Base-by-base conservation (phyloP, 208 protist genomes). In the Acanthamoeba castellanii region DNA sequence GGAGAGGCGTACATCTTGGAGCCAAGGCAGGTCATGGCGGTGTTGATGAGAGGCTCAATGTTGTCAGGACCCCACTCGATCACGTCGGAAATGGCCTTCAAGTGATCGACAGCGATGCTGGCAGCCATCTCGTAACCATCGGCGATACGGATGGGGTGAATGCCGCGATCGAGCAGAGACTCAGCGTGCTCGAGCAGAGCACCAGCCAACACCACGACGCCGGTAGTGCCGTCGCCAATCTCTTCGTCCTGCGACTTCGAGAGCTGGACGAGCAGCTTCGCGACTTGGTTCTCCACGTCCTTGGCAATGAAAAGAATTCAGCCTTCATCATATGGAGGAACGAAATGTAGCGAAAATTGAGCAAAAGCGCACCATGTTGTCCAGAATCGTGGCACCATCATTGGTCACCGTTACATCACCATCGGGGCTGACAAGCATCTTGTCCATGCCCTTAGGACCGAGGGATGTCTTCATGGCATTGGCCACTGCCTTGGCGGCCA, bases 201-300 rank as follows among this genome's bases (percentile, higher is more conserved):
- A 74, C 99, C 99, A 32, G 99, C 99, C 32, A 99, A 98, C 91
- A 99, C 99, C 2, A 99, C 99, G 52, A 99, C 99, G 72, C 99
- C 99, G 18, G 99, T 99, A 5, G 99, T 99, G 52, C 99, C 99
- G 96, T 99, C 99, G 82, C 99, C 99, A 95, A 99, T 99, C 97
- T 99, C 99, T 57, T 99, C 99, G 96, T 99, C 99, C 82, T 99
- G 99, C 30, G 99, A 99, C 96, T 99, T 99, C 95, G 99, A 99
- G 52, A 99, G 98, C 96, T 99, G 99, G 16, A 99, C 99, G 95
- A 99, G 97, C 34, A 99, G 98, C 97, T 99, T 99, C 37, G 98
- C 99, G 74, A 99, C 99, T 96, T 99, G 99, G 97, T 99, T 99
- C 89, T 99, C 98, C 50, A 99, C 99, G 89, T 99, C 98, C 68